Evolutionary conservation across 2,329 filamentous ascomycete genomes (phyloP).

Genomic region (Penicillium sp.): DNA sequence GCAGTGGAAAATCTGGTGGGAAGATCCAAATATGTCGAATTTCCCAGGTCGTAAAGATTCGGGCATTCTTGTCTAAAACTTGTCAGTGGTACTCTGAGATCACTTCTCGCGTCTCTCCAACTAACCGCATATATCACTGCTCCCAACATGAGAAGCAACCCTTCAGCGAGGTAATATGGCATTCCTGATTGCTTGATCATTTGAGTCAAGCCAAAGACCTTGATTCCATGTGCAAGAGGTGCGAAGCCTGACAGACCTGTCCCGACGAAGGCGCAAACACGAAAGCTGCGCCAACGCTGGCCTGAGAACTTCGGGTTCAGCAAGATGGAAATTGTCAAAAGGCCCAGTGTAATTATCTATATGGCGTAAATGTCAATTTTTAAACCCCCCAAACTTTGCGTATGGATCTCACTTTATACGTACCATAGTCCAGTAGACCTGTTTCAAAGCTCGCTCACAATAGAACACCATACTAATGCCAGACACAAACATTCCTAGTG

Average conservation of each 20-base stretch:
- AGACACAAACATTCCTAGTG: conserved; percentile 37
- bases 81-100: neutral
- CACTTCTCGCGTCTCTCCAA: conserved; percentile 25
- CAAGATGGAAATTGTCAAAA: conserved; percentile 34
- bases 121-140: conserved; percentile 33
- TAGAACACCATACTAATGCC: conserved; percentile 41
- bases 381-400: neutral
- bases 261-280: conserved; percentile 30
- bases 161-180: conserved; percentile 38
- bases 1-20: conserved; percentile 38
- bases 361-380: neutral
- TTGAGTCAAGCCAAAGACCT: conserved; percentile 23
- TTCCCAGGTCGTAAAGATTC: conserved; percentile 31
- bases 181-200: conserved; percentile 23
- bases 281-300: conserved; percentile 30
- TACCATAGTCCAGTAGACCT: conserved; percentile 40
- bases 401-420: neutral
- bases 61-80: conserved; percentile 19
- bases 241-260: conserved; percentile 37
- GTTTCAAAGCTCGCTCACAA: conserved; percentile 30
- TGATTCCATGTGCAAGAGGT: conserved; percentile 34
- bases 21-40: conserved; percentile 39
- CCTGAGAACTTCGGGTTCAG: conserved; percentile 37
- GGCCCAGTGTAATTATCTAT: conserved; percentile 33
- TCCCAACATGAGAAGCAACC: conserved; percentile 1